A percentile compares a stretch with the other conserved stretches of the same genome.
These are phyloP conservation scores for Fusarium odoratissimum DNA, from an alignment of 2,329 filamentous ascomycete species.

Conservation along the genomic window DNA sequence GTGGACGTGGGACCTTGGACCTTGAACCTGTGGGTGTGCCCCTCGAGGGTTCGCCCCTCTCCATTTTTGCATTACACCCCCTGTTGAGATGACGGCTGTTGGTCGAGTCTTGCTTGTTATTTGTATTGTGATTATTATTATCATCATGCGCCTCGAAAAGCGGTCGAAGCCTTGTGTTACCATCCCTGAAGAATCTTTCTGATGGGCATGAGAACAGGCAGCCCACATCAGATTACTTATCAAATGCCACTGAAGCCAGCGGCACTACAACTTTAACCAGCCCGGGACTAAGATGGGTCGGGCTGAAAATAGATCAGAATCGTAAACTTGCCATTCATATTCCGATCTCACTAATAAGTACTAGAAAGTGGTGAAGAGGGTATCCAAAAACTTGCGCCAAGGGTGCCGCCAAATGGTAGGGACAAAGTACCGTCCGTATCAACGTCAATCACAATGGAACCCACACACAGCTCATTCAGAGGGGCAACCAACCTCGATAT, in stretches of 20 bases:
- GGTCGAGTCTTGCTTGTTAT: conserved; percentile 38
- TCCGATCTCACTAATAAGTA: neutral
- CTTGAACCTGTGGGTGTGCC: conserved; percentile 44
- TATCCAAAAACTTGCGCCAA: neutral
- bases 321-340: neutral
- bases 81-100: conserved; percentile 38
- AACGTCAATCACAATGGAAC: conserved; percentile 14
- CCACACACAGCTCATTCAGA: conserved; percentile 5
- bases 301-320: conserved; percentile 2
- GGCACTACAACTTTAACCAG: neutral
- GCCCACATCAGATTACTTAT: neutral
- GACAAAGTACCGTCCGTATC: conserved; percentile 6
- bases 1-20: conserved; percentile 26
- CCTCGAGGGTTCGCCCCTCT: conserved; percentile 32
- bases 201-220: conserved; percentile 3
- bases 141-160: conserved; percentile 43
- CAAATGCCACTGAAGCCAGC: neutral
- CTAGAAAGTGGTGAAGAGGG: neutral
- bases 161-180: conserved; percentile 42
- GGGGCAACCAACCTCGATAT: conserved; percentile 26
- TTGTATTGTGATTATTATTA: conserved; percentile 32
- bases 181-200: conserved; percentile 25
- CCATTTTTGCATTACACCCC: conserved; percentile 40
- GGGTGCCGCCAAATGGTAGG: conserved; percentile 7
- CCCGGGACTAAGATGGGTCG: neutral